Conservation (phyloP, 2,329 filamentous ascomycete species). For the Alternaria infectoria region DNA sequence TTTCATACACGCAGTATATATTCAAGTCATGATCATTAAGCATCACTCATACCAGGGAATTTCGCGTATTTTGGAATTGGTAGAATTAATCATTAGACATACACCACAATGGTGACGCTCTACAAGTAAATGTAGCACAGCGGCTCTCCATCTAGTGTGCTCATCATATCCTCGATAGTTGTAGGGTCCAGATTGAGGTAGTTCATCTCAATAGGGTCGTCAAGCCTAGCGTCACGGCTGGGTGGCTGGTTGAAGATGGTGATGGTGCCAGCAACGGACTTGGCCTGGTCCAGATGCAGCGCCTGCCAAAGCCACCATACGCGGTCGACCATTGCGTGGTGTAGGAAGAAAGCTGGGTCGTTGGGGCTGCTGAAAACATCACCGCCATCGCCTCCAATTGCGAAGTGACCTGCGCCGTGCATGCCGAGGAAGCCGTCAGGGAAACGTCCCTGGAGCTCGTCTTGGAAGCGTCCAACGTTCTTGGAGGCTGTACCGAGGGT, state of each 20-base stretch:
- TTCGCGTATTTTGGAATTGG: background rate
- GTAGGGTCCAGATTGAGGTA: constrained; percentile 33
- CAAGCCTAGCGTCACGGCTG: constrained; percentile 53
- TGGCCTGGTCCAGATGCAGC: constrained; percentile 19
- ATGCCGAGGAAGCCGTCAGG: constrained; percentile 38
- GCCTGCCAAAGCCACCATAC: constrained; percentile 58
- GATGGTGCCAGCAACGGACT: constrained; percentile 39
- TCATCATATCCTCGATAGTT: constrained; percentile 46
- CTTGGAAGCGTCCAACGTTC: constrained; percentile 48
- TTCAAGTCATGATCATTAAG: background rate
- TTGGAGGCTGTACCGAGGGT: constrained; percentile 58
- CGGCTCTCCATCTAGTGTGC: constrained; percentile 50
- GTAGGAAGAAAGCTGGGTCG: constrained; percentile 56
- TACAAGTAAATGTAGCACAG: constrained; percentile 55
- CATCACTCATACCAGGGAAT: background rate
- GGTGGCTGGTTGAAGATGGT: constrained; percentile 51
- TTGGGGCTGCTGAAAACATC: constrained; percentile 54
- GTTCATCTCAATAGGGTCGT: constrained; percentile 51
- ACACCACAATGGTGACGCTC: background rate
- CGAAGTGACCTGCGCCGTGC: constrained; percentile 50
- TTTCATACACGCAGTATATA: background rate
- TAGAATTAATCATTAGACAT: background rate
- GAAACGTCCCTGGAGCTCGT: constrained; percentile 30
- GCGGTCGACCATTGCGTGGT: constrained; percentile 56
- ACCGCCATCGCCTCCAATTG: constrained; percentile 37